Evolutionary conservation across 768 basidiomycete genomes (phyloP).

Genomic region (Tephrocybe sp.): DNA sequence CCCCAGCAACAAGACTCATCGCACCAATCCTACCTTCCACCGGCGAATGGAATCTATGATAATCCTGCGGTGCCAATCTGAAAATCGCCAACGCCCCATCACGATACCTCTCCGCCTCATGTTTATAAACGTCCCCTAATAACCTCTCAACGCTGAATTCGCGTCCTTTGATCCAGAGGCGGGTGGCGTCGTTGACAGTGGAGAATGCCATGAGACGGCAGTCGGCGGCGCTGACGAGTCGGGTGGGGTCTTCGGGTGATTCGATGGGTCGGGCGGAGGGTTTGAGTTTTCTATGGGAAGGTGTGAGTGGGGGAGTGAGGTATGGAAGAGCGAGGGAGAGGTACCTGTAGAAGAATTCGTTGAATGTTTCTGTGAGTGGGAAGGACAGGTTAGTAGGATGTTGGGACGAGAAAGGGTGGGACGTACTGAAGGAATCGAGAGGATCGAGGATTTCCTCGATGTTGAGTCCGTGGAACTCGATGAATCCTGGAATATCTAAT

Average conservation of each 20-base stretch:
- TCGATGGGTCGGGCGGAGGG: conserved; percentile 75
- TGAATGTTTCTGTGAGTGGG: conserved; percentile 73
- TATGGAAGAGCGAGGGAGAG: conserved; percentile 1
- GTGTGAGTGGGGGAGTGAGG: not conserved
- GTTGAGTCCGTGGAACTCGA: conserved; percentile 86
- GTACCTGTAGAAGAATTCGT: conserved; percentile 84
- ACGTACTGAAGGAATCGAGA: conserved; percentile 76
- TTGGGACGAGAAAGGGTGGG: not conserved
- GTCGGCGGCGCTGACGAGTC: conserved; percentile 88
- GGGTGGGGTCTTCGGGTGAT: conserved; percentile 66
- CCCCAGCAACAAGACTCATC: conserved; percentile 82
- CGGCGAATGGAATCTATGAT: conserved; percentile 90
- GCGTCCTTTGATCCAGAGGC: conserved; percentile 95
- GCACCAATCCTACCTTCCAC: conserved; percentile 82
- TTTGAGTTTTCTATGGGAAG: conserved; percentile 71
- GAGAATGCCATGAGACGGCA: conserved; percentile 96
- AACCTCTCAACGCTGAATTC: conserved; percentile 83
- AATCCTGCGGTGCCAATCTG: conserved; percentile 90
- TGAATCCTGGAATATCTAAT: conserved; percentile 81
- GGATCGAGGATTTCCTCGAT: conserved; percentile 83
- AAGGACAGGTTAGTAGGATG: not conserved
- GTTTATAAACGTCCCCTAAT: conserved; percentile 74
- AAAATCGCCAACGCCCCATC: conserved; percentile 90
- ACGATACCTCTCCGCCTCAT: conserved; percentile 64
- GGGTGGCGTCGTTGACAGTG: conserved; percentile 79